Conservation (phyloP, 148 eudicot species). For the Gaultheria prostrata region DNA sequence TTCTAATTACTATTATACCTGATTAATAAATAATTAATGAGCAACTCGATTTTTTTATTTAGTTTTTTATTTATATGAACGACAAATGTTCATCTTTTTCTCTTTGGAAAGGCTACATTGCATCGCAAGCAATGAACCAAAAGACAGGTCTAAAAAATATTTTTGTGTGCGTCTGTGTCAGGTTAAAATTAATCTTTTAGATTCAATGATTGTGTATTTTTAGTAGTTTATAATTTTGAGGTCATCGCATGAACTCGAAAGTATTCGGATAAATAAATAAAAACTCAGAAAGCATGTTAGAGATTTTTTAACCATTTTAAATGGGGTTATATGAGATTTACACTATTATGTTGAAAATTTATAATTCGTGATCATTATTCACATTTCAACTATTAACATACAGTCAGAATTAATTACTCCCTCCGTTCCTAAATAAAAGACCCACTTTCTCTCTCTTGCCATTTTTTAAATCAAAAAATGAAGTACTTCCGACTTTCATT, state of each 20-base stretch:
- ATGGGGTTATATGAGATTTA: background rate
- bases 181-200: conserved; percentile 46
- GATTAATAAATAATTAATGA: background rate
- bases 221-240: background rate
- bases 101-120: conserved; percentile 20
- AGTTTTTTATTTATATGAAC: conserved; percentile 12
- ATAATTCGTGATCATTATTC: too few species aligned
- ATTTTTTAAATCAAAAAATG: too few species aligned
- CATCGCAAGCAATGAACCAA: conserved; percentile 28
- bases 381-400: too few species aligned
- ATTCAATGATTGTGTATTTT: conserved; percentile 37
- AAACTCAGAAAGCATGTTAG: background rate
- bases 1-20: background rate
- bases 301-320: background rate
- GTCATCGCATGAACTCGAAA: too few species aligned
- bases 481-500: too few species aligned
- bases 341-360: too few species aligned
- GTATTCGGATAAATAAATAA: too few species aligned
- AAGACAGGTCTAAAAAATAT: conserved; percentile 11
- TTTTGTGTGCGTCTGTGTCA: conserved; percentile 11
- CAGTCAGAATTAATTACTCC: too few species aligned
- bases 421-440: too few species aligned
- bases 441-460: too few species aligned
- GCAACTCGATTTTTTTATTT: conserved; percentile 7
- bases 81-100: conserved; percentile 8